Evolutionary conservation across 2,329 filamentous ascomycete species (phyloP).

Genomic region (Alternaria rosae): DNA sequence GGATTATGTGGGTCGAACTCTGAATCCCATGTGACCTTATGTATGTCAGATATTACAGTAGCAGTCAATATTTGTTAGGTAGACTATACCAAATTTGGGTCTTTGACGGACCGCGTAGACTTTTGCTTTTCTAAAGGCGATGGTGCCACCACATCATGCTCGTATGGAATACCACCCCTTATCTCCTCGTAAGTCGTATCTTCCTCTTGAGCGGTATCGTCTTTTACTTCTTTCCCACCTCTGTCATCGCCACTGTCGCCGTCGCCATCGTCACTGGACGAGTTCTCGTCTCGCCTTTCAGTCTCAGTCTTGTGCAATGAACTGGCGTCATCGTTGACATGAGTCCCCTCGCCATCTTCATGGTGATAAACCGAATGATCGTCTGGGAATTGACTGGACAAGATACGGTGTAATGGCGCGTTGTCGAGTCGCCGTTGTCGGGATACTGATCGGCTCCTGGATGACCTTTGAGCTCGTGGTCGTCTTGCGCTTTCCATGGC

Average conservation of each 20-base stretch:
- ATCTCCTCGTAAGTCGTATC: slow-evolving; percentile 37
- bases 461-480: neutral
- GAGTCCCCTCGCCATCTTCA: slow-evolving; percentile 36
- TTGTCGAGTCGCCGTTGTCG: slow-evolving; percentile 28
- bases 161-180: slow-evolving; percentile 36
- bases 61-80: neutral
- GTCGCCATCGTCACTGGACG: slow-evolving; percentile 13
- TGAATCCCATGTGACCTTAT: slow-evolving; percentile 56
- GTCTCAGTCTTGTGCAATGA: slow-evolving; percentile 39
- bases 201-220: slow-evolving; percentile 12
- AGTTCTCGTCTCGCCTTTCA: slow-evolving; percentile 24
- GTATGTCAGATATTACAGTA: slow-evolving; percentile 4
- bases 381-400: slow-evolving; percentile 43
- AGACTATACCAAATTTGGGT: slow-evolving; percentile 43
- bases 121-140: slow-evolving; percentile 36
- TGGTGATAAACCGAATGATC: slow-evolving; percentile 47
- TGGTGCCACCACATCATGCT: slow-evolving; percentile 40
- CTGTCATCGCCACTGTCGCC: slow-evolving; percentile 20
- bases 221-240: slow-evolving; percentile 19
- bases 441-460: slow-evolving; percentile 36
- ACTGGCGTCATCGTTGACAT: slow-evolving; percentile 27
- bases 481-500: slow-evolving; percentile 6
- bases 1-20: slow-evolving; percentile 57
- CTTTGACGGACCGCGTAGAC: slow-evolving; percentile 32
- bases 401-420: slow-evolving; percentile 34